A percentile compares a stretch with the other conserved stretches of the same genome.
phyloP scores from a whole-genome alignment of 2,329 filamentous ascomycete species.

The Helotiales sp. region DNA sequence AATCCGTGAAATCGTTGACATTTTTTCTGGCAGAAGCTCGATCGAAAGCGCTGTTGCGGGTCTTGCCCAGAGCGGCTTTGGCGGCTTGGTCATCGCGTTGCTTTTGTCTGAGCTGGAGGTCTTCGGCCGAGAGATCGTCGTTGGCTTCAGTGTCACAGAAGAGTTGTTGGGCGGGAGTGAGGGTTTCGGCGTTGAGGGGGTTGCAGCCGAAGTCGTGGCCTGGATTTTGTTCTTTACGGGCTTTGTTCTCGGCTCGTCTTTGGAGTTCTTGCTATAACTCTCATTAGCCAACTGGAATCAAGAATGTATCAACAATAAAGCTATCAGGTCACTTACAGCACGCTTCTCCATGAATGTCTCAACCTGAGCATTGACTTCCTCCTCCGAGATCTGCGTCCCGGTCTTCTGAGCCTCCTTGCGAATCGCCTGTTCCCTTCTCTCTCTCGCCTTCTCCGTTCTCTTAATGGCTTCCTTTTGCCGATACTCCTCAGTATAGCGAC shows the following conservation, averaged over 20 bases:
- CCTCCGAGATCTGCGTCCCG: constrained; percentile 17
- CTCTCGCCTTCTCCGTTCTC: constrained; percentile 16
- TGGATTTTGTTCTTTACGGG: neutral
- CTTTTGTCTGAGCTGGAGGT: neutral
- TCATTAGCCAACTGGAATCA: constrained; percentile 1
- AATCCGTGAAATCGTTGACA: constrained; percentile 3
- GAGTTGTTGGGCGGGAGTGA: neutral
- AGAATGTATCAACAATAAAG: neutral
- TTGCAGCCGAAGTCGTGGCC: constrained; percentile 4
- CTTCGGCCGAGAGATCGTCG: neutral
- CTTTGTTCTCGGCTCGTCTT: neutral
- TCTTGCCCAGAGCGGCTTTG: neutral
- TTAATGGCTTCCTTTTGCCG: constrained; percentile 11
- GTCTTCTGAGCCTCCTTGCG: constrained; percentile 18
- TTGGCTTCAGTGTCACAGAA: neutral
- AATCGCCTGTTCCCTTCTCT: constrained; percentile 20
- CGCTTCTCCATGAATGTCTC: constrained; percentile 28
- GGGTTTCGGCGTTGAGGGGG: neutral
- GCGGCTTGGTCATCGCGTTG: neutral
- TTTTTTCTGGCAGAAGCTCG: neutral
- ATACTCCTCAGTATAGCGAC: constrained; percentile 2
- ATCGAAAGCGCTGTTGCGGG: neutral
- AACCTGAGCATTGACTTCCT: constrained; percentile 20
- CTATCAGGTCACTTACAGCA: constrained; percentile 18
- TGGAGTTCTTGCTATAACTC: constrained; percentile 9